These are phyloP conservation scores for Hyparrhenia diplandra DNA, from an alignment of 176 grass and related monocot genomes.

Conservation along the genomic window DNA sequence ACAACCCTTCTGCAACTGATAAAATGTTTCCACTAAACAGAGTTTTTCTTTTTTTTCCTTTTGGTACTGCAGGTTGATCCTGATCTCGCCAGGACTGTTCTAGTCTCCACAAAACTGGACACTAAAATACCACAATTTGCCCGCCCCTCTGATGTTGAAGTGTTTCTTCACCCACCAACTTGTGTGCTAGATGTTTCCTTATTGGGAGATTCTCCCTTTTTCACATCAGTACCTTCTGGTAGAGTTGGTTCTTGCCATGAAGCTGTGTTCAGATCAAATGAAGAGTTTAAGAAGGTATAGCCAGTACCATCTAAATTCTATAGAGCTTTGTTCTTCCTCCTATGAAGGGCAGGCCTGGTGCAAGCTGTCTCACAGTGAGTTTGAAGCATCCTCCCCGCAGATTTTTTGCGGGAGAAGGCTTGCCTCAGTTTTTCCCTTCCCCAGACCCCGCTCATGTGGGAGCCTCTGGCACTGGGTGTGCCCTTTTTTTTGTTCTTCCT, in stretches of 20 bases:
- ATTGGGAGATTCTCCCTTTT: constrained; percentile 82
- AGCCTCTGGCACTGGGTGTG: too few relatives aligned
- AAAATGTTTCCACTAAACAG: background rate
- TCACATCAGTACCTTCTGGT: constrained; percentile 94
- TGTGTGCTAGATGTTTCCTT: constrained; percentile 76
- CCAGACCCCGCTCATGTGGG: too few relatives aligned
- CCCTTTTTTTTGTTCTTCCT: too few relatives aligned
- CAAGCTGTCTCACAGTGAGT: too few relatives aligned
- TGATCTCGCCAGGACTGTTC: constrained; percentile 87
- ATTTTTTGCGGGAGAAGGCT: too few relatives aligned
- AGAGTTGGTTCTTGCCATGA: constrained; percentile 84
- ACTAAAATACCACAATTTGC: constrained; percentile 96
- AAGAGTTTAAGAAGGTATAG: constrained; percentile 88
- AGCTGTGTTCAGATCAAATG: constrained; percentile 81
- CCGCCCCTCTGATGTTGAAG: constrained; percentile 86
- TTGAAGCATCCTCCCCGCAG: too few relatives aligned
- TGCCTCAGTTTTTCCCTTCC: too few relatives aligned
- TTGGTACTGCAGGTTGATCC: constrained; percentile 67
- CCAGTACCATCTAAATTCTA: background rate
- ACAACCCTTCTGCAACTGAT: background rate
- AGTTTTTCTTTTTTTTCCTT: background rate
- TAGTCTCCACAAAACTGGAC: constrained; percentile 93
- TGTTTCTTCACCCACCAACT: constrained; percentile 80
- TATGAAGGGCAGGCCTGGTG: too few relatives aligned
- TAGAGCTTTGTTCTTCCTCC: background rate